Evolutionary conservation across 345 rosid genomes (phyloP).

Genomic region (Laguncularia racemosa): DNA sequence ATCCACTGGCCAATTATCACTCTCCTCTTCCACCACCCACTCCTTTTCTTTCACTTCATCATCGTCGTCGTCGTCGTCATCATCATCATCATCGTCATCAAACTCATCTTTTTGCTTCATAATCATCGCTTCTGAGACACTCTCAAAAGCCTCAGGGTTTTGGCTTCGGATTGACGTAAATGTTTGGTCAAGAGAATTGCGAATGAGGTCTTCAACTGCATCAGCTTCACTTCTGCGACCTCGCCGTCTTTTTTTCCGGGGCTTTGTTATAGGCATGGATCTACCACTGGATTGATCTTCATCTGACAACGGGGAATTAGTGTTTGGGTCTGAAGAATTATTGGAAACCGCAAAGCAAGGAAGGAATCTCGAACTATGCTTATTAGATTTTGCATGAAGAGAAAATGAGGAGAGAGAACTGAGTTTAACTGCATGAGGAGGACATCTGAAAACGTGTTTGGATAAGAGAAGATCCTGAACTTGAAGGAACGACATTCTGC

Average conservation of each 20-base stretch:
- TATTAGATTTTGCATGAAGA: neutral
- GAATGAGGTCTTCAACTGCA: slow-evolving; percentile 76
- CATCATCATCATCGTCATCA: slow-evolving; percentile 20
- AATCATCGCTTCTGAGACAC: slow-evolving; percentile 27
- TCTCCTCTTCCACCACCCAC: slow-evolving; percentile 80
- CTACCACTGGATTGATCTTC: slow-evolving; percentile 15
- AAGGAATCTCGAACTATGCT: slow-evolving; percentile 6
- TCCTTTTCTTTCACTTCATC: slow-evolving; percentile 19
- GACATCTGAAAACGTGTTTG: too few relatives aligned
- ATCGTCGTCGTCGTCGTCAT: slow-evolving; percentile 15
- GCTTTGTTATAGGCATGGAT: slow-evolving; percentile 34
- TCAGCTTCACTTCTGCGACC: slow-evolving; percentile 77
- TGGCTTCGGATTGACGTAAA: slow-evolving; percentile 55
- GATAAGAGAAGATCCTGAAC: too few relatives aligned
- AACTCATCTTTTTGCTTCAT: slow-evolving; percentile 38
- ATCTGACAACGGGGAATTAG: slow-evolving; percentile 25
- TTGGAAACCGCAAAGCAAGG: slow-evolving; percentile 33
- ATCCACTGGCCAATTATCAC: slow-evolving; percentile 82
- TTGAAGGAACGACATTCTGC: too few relatives aligned
- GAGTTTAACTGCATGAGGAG: too few relatives aligned
- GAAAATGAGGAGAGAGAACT: neutral
- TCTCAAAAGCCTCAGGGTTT: slow-evolving; percentile 44
- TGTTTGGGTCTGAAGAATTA: slow-evolving; percentile 28
- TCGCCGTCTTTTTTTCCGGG: slow-evolving; percentile 57
- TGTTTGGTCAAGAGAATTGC: slow-evolving; percentile 54